Evolutionary conservation across 179 eudicot species (phyloP).

Genomic region (Pouteria campechiana): DNA sequence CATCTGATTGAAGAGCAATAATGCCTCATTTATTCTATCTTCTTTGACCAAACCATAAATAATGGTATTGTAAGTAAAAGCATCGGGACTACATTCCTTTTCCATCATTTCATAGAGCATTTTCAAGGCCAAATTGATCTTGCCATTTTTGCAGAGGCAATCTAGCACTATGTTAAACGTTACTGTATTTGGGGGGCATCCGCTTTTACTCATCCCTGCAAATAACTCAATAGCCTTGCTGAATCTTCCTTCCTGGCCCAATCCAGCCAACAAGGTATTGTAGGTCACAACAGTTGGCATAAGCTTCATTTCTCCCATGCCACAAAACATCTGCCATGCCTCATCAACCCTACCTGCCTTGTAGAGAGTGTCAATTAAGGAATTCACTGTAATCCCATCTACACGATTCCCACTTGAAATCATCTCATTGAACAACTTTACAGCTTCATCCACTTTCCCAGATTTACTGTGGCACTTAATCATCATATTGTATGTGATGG

Average conservation of each 20-base stretch:
- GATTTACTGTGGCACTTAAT: constrained; percentile 81
- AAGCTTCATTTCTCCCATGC: constrained; percentile 55
- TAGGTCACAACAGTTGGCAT: constrained; percentile 85
- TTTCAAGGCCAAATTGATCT: constrained; percentile 54
- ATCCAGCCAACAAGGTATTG: constrained; percentile 76
- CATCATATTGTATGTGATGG: constrained; percentile 90
- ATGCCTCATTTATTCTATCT: constrained; percentile 55
- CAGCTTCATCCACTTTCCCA: constrained; percentile 73
- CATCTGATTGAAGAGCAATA: constrained; percentile 84
- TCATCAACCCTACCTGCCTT: constrained; percentile 70
- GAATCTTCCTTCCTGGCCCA: constrained; percentile 70
- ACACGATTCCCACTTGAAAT: constrained; percentile 47
- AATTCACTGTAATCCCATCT: constrained; percentile 69
- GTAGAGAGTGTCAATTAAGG: constrained; percentile 73
- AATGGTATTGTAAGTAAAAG: constrained; percentile 68
- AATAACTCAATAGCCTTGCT: constrained; percentile 54
- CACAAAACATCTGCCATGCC: constrained; percentile 72
- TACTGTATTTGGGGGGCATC: constrained; percentile 67
- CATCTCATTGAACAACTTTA: constrained; percentile 62
- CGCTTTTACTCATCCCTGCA: constrained; percentile 38
- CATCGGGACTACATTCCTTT: constrained; percentile 60
- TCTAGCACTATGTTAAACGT: constrained; percentile 77
- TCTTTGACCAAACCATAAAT: constrained; percentile 58
- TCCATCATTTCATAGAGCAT: constrained; percentile 56
- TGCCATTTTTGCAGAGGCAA: constrained; percentile 79